Conservation (phyloP, 2,329 filamentous ascomycete species). For the Ophiostoma perfectum region DNA sequence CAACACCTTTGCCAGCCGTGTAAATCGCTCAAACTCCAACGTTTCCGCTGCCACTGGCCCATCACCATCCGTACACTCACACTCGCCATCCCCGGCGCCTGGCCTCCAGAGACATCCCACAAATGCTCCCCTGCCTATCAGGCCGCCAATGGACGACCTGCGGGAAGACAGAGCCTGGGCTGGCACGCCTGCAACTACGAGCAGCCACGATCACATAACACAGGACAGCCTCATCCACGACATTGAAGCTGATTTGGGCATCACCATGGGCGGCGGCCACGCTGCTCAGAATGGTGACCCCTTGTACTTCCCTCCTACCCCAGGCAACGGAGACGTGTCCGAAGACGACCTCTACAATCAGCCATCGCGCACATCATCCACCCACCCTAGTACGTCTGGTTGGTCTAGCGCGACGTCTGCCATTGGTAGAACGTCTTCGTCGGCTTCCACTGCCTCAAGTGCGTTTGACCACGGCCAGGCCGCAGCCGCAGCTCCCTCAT, state of each 20-base stretch:
- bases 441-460: constrained; percentile 18
- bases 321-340: not conserved
- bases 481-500: constrained; percentile 28
- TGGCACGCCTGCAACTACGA: not conserved
- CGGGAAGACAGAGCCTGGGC: constrained; percentile 40
- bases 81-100: constrained; percentile 37
- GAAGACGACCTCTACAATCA: constrained; percentile 28
- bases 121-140: constrained; percentile 53
- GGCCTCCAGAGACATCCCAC: constrained; percentile 55
- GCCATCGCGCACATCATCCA: constrained; percentile 47
- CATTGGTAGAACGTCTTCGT: constrained; percentile 31
- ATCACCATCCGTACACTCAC: constrained; percentile 38
- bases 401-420: constrained; percentile 39
- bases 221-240: constrained; percentile 54
- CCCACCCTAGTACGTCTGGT: constrained; percentile 34
- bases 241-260: constrained; percentile 50
- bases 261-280: constrained; percentile 41
- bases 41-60: constrained; percentile 42
- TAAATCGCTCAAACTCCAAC: constrained; percentile 47
- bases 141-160: constrained; percentile 41
- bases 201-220: constrained; percentile 33
- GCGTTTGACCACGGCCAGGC: not conserved
- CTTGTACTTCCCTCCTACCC: constrained; percentile 26
- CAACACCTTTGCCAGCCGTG: constrained; percentile 41
- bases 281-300: constrained; percentile 45